These are phyloP conservation scores for Croton setiger DNA, from an alignment of 441 rosid species.

Conservation along the genomic window DNA sequence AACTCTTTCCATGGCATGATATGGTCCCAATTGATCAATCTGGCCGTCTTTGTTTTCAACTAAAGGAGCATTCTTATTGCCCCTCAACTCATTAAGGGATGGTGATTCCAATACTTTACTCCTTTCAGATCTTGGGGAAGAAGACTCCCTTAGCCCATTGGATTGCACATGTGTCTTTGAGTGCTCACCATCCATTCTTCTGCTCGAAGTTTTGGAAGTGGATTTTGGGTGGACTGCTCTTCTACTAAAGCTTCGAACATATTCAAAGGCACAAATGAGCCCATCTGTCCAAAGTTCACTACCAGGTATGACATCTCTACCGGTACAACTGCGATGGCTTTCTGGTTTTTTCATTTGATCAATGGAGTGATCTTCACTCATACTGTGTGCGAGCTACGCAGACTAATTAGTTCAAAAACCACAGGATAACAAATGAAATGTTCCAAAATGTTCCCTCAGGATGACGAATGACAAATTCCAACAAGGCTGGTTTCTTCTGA, in stretches of 20 bases:
- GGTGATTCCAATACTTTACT: slow-evolving; percentile 30
- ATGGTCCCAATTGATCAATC: slow-evolving; percentile 33
- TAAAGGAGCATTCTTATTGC: slow-evolving; percentile 31
- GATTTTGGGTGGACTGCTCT: slow-evolving; percentile 33
- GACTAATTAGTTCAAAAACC: neutral
- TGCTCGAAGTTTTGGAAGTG: slow-evolving; percentile 26
- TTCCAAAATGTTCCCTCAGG: neutral
- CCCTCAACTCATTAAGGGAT: slow-evolving; percentile 23
- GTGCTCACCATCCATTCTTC: slow-evolving; percentile 24
- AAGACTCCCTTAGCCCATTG: slow-evolving; percentile 31
- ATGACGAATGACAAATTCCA: no score
- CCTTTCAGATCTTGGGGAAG: slow-evolving; percentile 25
- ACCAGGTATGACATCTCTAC: slow-evolving; percentile 41
- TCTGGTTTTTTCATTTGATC: slow-evolving; percentile 33
- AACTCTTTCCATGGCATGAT: slow-evolving; percentile 34
- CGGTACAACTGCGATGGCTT: slow-evolving; percentile 18
- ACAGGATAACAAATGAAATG: neutral
- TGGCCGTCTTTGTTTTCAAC: slow-evolving; percentile 35
- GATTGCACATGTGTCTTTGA: slow-evolving; percentile 27
- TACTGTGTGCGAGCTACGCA: slow-evolving; percentile 4
- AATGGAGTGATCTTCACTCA: slow-evolving; percentile 22
- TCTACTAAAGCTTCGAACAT: slow-evolving; percentile 40
- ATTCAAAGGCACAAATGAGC: slow-evolving; percentile 86
- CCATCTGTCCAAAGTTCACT: slow-evolving; percentile 85
- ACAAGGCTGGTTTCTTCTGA: neutral